Evolutionary conservation across 1,284 basidiomycete species (phyloP).

Genomic region (Bjerkandera adusta): DNA sequence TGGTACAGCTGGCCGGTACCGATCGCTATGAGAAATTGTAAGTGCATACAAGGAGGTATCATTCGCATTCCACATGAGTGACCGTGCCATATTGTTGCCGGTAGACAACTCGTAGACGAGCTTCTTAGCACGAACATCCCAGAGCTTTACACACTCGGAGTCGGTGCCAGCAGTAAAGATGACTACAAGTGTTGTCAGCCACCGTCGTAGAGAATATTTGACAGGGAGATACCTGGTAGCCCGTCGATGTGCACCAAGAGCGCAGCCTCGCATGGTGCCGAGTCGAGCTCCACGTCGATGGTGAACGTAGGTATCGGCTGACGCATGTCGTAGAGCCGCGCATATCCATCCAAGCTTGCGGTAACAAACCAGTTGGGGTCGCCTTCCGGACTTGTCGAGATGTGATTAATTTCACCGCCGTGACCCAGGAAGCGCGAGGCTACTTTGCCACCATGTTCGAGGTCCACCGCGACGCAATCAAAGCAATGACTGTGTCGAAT

Average conservation of each 20-base stretch:
- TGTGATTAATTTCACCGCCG: slow-evolving; percentile 29
- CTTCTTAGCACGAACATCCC: slow-evolving; percentile 37
- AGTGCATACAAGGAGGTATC: slow-evolving; percentile 33
- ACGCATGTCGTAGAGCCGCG: slow-evolving; percentile 38
- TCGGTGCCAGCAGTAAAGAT: slow-evolving; percentile 19
- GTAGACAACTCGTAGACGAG: slow-evolving; percentile 39
- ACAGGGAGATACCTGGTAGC: slow-evolving; percentile 23
- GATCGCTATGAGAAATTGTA: slow-evolving; percentile 32
- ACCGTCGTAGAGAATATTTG: not conserved
- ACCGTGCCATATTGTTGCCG: slow-evolving; percentile 37
- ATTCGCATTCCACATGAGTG: slow-evolving; percentile 34
- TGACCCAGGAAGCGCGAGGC: slow-evolving; percentile 37
- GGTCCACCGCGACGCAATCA: slow-evolving; percentile 30
- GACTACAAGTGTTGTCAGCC: not conserved
- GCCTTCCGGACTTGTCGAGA: slow-evolving; percentile 33
- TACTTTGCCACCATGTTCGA: slow-evolving; percentile 31
- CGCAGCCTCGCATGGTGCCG: slow-evolving; percentile 18
- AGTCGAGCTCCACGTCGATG: slow-evolving; percentile 20
- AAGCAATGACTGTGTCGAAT: slow-evolving; percentile 12
- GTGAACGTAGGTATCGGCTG: slow-evolving; percentile 25
- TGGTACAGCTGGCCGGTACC: slow-evolving; percentile 11
- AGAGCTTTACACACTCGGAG: slow-evolving; percentile 33
- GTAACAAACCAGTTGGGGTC: slow-evolving; percentile 38
- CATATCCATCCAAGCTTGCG: slow-evolving; percentile 34
- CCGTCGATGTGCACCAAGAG: slow-evolving; percentile 26